Evolutionary conservation across 2,329 filamentous ascomycete genomes (phyloP).

Genomic region (Beauveria asiatica): DNA sequence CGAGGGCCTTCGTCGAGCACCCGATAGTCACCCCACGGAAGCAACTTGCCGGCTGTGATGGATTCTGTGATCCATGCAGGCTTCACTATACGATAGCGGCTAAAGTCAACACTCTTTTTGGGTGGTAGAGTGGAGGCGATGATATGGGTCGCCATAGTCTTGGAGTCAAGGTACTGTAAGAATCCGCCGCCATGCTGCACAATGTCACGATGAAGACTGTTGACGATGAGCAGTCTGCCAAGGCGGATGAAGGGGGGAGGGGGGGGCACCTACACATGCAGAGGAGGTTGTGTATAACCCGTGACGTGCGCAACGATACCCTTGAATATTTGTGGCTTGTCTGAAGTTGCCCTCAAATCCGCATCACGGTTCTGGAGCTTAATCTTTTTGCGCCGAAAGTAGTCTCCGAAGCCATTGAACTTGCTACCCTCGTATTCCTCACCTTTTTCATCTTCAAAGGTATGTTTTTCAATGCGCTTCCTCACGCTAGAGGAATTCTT

Average conservation of each 20-base stretch:
- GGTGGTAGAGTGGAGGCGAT: constrained; percentile 84
- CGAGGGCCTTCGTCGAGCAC: constrained; percentile 75
- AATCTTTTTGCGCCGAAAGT: constrained; percentile 91
- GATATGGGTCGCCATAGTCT: constrained; percentile 93
- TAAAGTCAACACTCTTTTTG: constrained; percentile 87
- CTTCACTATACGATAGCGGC: constrained; percentile 82
- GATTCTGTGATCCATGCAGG: constrained; percentile 93
- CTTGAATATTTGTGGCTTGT: constrained; percentile 79
- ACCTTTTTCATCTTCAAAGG: constrained; percentile 71
- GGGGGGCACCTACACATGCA: constrained; percentile 54
- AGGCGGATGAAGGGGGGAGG: too few relatives aligned
- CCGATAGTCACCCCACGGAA: constrained; percentile 81
- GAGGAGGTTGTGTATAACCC: constrained; percentile 89
- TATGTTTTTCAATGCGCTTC: constrained; percentile 56
- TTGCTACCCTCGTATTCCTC: constrained; percentile 84
- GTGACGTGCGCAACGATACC: constrained; percentile 87
- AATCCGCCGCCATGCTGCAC: constrained; percentile 93
- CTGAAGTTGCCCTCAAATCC: constrained; percentile 60
- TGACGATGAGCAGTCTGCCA: not conserved
- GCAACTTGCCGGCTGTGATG: constrained; percentile 65
- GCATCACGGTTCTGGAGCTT: constrained; percentile 93
- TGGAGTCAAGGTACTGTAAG: constrained; percentile 87
- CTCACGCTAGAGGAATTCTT: constrained; percentile 55
- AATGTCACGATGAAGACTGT: constrained; percentile 67
- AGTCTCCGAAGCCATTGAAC: constrained; percentile 86